Base-by-base conservation (phyloP, 2,329 filamentous ascomycete genomes). In the Nemania sp. region DNA sequence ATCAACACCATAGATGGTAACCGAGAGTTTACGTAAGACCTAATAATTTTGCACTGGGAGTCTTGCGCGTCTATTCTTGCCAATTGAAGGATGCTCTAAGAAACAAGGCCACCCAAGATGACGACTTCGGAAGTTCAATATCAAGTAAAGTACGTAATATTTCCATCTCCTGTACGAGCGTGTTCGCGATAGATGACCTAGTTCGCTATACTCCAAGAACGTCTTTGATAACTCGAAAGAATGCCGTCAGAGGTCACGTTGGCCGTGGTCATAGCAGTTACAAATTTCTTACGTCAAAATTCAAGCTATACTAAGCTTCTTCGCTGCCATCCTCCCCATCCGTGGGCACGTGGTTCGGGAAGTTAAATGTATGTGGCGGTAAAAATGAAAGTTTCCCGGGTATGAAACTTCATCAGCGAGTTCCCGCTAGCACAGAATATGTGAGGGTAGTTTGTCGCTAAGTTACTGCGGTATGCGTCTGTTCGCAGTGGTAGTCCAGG, bases 211-310 rank as follows among this genome's bases (percentile, higher is more conserved):
- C n/a, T 20, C 10, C 35, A 13, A 35, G 22, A 38, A 20, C 47
- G 11, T 20, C 20, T 29, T 5, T 7, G n/a, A 27, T 26, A 52
- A 7, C 45, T 63, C 55, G 18, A 49, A 45, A 65, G 52, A 32
- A 68, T 62, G 62, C 35, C 32, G 66, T 64, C 32, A 68, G 52
- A 53, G 43, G 47, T 47, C 54, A 45, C 53, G 27, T 13, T 52
- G 35, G 45, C 15, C 32, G n/a, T 20, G 20, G 27, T 38, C 57
- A 66, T 58, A 10, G 11, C 26, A 13, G 52, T 43, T 61, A 62
- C 52, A 2, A 13, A n/a, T 1, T 38, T 57, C 54, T 59, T 47
- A 67, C 65, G 65, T 67, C 61, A 65, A 43, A 49, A 56, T 24
- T 24, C 5, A 62, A 66, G 24, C 57, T 38, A 3, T 22, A 15